phyloP scores from a whole-genome alignment of 352 stramenopile genomes.

The Globisporangium orthogonon region DNA sequence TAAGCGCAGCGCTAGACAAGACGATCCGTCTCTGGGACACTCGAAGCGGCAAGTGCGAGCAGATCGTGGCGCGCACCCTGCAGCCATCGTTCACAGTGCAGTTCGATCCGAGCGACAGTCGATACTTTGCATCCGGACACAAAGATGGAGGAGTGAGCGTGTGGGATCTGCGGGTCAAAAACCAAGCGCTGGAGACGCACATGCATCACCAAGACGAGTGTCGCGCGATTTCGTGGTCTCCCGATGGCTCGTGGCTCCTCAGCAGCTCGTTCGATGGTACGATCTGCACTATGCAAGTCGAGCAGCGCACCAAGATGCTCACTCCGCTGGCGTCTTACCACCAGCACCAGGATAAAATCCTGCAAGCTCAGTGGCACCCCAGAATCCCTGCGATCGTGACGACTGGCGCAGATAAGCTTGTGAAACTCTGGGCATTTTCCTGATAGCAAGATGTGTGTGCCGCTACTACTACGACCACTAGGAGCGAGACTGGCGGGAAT shows the following conservation, averaged over 20 bases:
- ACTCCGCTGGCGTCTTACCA: slow-evolving; percentile 42
- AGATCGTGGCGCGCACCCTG: slow-evolving; percentile 27
- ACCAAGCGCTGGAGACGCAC: slow-evolving; percentile 21
- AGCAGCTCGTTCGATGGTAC: slow-evolving; percentile 57
- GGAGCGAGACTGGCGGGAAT: too few relatives aligned
- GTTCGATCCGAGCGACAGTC: slow-evolving; percentile 31
- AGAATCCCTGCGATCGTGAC: slow-evolving; percentile 49
- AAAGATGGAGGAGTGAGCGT: slow-evolving; percentile 52
- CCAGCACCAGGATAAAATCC: slow-evolving; percentile 58
- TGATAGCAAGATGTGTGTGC: background rate
- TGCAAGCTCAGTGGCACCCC: slow-evolving; percentile 63
- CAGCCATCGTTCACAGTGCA: slow-evolving; percentile 36
- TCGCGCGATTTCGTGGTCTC: slow-evolving; percentile 52
- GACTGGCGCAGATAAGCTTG: slow-evolving; percentile 50
- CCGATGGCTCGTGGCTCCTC: slow-evolving; percentile 50
- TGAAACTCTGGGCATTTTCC: slow-evolving; percentile 56
- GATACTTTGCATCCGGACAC: slow-evolving; percentile 38
- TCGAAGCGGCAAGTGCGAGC: slow-evolving; percentile 40
- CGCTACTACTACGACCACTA: too few relatives aligned
- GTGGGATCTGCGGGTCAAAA: slow-evolving; percentile 50
- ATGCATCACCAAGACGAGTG: slow-evolving; percentile 49
- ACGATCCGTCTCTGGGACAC: slow-evolving; percentile 69
- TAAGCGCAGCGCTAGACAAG: slow-evolving; percentile 48
- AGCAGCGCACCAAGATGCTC: slow-evolving; percentile 5
- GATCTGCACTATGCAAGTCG: slow-evolving; percentile 26